Percentiles rank a stretch among this genome's conserved stretches.
Conservation (phyloP, 1,284 basidiomycete genomes). For the Rhodotorula sp. region DNA sequence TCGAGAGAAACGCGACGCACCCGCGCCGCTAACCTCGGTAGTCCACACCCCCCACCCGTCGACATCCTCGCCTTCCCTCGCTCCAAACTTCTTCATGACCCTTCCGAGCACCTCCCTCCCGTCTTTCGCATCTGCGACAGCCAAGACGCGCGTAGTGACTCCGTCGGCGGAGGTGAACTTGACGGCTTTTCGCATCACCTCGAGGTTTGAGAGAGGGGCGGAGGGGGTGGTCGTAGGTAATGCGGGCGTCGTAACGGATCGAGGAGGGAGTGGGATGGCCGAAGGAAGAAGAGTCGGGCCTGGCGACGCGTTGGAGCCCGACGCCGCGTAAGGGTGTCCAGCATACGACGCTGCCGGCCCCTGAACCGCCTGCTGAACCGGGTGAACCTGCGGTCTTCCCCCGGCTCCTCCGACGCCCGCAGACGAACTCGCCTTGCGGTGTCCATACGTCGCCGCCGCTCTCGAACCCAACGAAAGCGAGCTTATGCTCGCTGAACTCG, state of each 20-base stretch:
- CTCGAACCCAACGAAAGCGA: neutral
- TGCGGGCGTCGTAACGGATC: neutral
- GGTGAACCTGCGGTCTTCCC: too few species aligned
- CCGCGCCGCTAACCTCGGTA: slow-evolving; percentile 59
- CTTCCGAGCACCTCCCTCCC: slow-evolving; percentile 81
- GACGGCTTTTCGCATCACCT: slow-evolving; percentile 73
- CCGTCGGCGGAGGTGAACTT: slow-evolving; percentile 79
- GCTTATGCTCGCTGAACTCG: too few species aligned
- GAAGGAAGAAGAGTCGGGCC: slow-evolving; percentile 6
- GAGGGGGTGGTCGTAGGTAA: neutral
- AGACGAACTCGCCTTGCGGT: slow-evolving; percentile 27
- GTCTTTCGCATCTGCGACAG: slow-evolving; percentile 70
- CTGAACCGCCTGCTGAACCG: too few species aligned
- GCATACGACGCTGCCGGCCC: slow-evolving; percentile 12
- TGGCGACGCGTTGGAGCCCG: neutral
- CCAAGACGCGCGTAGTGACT: slow-evolving; percentile 62
- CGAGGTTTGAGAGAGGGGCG: slow-evolving; percentile 49
- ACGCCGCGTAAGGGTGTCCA: slow-evolving; percentile 26
- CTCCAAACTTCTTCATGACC: slow-evolving; percentile 74
- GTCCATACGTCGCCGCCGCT: neutral
- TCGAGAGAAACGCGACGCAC: slow-evolving; percentile 50
- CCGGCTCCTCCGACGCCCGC: neutral
- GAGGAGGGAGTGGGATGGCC: slow-evolving; percentile 4
- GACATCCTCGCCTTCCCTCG: slow-evolving; percentile 51
- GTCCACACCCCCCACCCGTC: slow-evolving; percentile 81